A percentile compares a stretch with the other conserved stretches of the same genome.
Evolutionary conservation across 2,329 filamentous ascomycete genomes (phyloP).

Genomic region (Neospermospora avenae): DNA sequence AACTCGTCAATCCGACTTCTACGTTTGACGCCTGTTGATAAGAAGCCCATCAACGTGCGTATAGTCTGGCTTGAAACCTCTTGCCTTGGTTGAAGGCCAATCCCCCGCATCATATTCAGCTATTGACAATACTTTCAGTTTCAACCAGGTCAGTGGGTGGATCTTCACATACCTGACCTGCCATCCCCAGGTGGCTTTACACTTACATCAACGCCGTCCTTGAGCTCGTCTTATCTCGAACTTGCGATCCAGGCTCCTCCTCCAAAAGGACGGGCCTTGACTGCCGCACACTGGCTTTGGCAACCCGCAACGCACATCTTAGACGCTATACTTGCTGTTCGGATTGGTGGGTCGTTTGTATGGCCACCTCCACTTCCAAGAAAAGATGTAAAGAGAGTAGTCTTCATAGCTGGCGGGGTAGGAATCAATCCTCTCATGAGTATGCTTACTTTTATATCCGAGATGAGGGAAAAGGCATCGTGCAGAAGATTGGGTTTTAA

Average conservation of each 20-base stretch:
- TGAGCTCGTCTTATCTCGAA: slow-evolving; percentile 57
- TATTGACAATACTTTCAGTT: slow-evolving; percentile 48
- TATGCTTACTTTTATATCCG: slow-evolving; percentile 27
- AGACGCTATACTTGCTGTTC: slow-evolving; percentile 56
- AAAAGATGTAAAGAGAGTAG: slow-evolving; percentile 50
- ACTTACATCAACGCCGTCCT: slow-evolving; percentile 69
- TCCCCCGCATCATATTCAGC: neutral
- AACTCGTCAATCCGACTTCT: slow-evolving; percentile 69
- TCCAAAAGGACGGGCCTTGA: slow-evolving; percentile 50
- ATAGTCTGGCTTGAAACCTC: neutral
- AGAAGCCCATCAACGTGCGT: slow-evolving; percentile 43
- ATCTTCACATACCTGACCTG: slow-evolving; percentile 70
- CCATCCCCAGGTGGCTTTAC: slow-evolving; percentile 80
- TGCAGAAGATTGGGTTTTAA: slow-evolving; percentile 8
- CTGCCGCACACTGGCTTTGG: slow-evolving; percentile 74
- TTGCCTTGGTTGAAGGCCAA: neutral
- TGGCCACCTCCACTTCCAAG: slow-evolving; percentile 60
- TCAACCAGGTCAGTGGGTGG: slow-evolving; percentile 83
- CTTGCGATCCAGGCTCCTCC: slow-evolving; percentile 73
- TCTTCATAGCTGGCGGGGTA: slow-evolving; percentile 56
- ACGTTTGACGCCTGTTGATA: slow-evolving; percentile 54
- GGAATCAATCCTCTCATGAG: slow-evolving; percentile 36
- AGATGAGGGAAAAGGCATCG: neutral
- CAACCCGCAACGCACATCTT: slow-evolving; percentile 52
- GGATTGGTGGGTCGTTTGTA: slow-evolving; percentile 77